These are phyloP conservation scores for Penicillium sp. DNA, from an alignment of 2,329 filamentous ascomycete species.

Conservation along the genomic window DNA sequence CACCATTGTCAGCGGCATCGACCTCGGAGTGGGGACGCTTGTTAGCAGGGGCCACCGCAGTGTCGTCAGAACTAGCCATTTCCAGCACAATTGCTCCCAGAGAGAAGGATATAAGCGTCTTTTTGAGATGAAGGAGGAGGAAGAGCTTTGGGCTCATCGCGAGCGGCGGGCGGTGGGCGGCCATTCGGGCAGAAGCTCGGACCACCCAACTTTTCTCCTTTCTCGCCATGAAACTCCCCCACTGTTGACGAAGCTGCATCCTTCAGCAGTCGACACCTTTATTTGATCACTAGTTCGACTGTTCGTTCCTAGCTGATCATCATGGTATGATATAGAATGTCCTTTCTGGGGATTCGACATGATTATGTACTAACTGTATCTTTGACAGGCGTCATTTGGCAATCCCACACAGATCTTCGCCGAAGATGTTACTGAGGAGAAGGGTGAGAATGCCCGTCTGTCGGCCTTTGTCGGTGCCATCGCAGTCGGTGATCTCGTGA, in stretches of 20 bases:
- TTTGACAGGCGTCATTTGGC: slow-evolving; percentile 47
- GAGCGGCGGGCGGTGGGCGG: slow-evolving; percentile 34
- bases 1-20: slow-evolving; percentile 51
- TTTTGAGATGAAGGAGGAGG: slow-evolving; percentile 9
- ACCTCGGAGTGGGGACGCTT: slow-evolving; percentile 66
- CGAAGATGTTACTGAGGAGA: slow-evolving; percentile 95
- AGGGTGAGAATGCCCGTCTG: slow-evolving; percentile 98
- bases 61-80: slow-evolving; percentile 41
- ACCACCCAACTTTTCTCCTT: slow-evolving; percentile 38
- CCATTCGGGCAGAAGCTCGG: slow-evolving; percentile 31
- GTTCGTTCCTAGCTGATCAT: slow-evolving; percentile 33
- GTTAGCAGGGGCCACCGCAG: slow-evolving; percentile 42
- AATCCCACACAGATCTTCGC: slow-evolving; percentile 98
- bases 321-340: slow-evolving; percentile 36
- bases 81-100: background rate
- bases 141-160: slow-evolving; percentile 22
- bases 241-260: slow-evolving; percentile 36
- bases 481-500: slow-evolving; percentile 94
- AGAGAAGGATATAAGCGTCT: background rate
- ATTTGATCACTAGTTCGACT: slow-evolving; percentile 30
- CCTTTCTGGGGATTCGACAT: background rate
- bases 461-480: slow-evolving; percentile 98
- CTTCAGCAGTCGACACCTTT: slow-evolving; percentile 31
- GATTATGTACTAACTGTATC: slow-evolving; percentile 11
- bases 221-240: slow-evolving; percentile 31